phyloP scores from a whole-genome alignment of 306 rosid species.

The Pyrus communis region DNA sequence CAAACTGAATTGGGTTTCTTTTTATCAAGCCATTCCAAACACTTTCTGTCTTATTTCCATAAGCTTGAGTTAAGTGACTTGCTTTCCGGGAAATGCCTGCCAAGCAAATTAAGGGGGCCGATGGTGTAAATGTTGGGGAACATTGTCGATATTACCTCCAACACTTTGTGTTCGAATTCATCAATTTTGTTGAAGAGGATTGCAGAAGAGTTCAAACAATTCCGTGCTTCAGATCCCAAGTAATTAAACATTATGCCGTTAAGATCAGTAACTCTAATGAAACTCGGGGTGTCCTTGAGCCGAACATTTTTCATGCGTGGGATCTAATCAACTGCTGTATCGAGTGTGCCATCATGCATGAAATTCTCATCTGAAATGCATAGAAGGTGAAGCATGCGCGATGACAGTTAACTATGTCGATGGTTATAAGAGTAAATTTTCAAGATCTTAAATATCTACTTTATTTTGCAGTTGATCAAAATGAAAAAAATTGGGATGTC shows the following conservation, averaged over 20 bases:
- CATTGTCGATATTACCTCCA: conserved; percentile 26
- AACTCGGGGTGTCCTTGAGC: conserved; percentile 37
- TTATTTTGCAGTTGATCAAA: too few species aligned
- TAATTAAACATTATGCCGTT: conserved; percentile 32
- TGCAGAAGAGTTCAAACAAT: conserved; percentile 24
- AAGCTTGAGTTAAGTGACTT: conserved; percentile 23
- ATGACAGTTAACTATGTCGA: background rate
- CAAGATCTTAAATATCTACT: too few species aligned
- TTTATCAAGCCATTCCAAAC: conserved; percentile 37
- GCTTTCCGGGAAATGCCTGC: conserved; percentile 12
- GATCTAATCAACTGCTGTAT: conserved; percentile 27
- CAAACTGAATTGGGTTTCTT: too few species aligned
- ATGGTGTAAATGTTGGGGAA: conserved; percentile 35
- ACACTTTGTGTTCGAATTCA: conserved; percentile 27
- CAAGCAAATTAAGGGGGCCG: conserved; percentile 33
- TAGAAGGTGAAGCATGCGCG: background rate
- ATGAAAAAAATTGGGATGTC: too few species aligned
- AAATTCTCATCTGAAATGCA: conserved; percentile 20
- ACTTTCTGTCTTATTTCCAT: conserved; percentile 33
- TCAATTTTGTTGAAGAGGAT: conserved; percentile 30
- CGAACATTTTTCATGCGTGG: conserved; percentile 31
- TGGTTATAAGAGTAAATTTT: background rate
- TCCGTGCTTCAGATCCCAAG: conserved; percentile 15
- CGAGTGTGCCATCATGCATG: conserved; percentile 19
- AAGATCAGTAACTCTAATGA: conserved; percentile 23